phyloP scores from a whole-genome alignment of 1,284 basidiomycete genomes.

The Trichosporon ovoides region DNA sequence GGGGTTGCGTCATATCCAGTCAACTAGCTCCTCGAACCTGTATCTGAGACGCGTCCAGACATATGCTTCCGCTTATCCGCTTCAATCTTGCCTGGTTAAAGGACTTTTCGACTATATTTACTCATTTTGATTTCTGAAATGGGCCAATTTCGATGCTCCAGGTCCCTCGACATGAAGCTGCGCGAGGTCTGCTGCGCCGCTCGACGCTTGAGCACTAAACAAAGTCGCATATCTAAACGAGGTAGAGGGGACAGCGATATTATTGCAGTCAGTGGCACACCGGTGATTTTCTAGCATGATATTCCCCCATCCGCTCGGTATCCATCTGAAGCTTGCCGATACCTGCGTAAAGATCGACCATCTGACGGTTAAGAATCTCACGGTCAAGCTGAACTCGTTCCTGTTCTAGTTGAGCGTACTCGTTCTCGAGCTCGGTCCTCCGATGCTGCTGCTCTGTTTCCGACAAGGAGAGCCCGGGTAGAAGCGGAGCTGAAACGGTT shows the following conservation, averaged over 20 bases:
- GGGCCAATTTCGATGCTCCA: no score
- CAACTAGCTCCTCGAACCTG: not conserved
- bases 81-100: no score
- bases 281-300: no score
- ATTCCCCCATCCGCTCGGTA: not conserved
- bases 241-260: no score
- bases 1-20: constrained; percentile 4
- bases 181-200: no score
- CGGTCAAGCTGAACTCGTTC: constrained; percentile 4
- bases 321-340: not conserved
- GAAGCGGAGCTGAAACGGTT: not conserved
- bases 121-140: no score
- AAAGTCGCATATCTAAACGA: no score
- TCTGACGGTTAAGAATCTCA: not conserved
- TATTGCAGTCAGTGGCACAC: no score
- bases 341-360: not conserved
- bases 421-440: not conserved
- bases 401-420: constrained; percentile 2
- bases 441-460: not conserved
- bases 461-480: not conserved
- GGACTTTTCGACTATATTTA: no score
- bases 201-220: no score
- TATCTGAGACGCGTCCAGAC: not conserved
- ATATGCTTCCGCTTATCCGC: no score
- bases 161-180: no score